These are phyloP conservation scores for Umbilicaria muhlenbergii DNA, from an alignment of 495 filamentous ascomycete genomes.

Conservation along the genomic window DNA sequence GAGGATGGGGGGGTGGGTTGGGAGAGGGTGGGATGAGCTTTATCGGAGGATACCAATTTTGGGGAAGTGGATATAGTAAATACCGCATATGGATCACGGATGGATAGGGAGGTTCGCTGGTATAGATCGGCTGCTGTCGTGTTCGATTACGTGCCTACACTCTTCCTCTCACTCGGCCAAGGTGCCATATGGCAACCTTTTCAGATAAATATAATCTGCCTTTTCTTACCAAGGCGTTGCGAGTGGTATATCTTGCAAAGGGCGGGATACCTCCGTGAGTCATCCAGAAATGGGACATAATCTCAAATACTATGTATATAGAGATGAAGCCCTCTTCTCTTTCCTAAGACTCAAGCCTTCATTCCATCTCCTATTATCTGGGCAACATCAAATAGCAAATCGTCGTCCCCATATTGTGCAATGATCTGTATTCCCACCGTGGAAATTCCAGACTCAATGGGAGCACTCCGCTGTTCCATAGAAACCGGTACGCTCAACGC, in stretches of 20 bases:
- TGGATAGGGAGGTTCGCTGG: no score
- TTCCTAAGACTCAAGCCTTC: neutral
- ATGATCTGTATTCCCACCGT: slow-evolving; percentile 71
- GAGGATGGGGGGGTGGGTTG: slow-evolving; percentile 21
- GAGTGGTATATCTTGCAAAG: no score
- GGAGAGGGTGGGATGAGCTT: slow-evolving; percentile 28
- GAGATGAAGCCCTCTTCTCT: neutral
- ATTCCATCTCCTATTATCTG: slow-evolving; percentile 20
- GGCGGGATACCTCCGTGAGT: no score
- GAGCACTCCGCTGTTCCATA: slow-evolving; percentile 15
- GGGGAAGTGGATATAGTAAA: neutral
- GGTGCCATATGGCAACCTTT: neutral
- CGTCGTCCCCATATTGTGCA: slow-evolving; percentile 83
- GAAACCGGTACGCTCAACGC: slow-evolving; percentile 70
- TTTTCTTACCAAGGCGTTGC: neutral
- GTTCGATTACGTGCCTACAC: no score
- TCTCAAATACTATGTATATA: neutral
- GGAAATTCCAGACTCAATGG: slow-evolving; percentile 13
- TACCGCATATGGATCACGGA: no score
- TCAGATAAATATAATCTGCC: neutral
- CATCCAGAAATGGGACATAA: no score
- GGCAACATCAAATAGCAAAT: slow-evolving; percentile 41
- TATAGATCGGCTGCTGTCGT: no score
- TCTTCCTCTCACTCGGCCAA: no score
- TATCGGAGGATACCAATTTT: slow-evolving; percentile 28